Evolutionary conservation across 2,329 filamentous ascomycete species (phyloP), one percentile per base, ranked within the genome.

Genomic region (Bimuria novae-zelandiae): DNA sequence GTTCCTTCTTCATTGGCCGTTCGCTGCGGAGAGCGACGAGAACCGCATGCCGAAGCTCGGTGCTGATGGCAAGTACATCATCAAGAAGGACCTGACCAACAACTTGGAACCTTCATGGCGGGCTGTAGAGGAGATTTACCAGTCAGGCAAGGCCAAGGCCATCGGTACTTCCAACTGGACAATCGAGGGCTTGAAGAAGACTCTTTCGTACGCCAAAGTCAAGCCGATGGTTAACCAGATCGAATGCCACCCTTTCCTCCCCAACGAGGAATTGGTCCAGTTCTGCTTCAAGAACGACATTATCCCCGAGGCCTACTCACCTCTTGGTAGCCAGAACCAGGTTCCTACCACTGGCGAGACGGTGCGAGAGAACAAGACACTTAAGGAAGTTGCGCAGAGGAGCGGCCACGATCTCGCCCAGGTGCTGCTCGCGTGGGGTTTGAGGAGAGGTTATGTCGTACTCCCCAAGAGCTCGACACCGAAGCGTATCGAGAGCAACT

Each of bases 341-440:
- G 83, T 88, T 17, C 85, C 85, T 48, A 83, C 73, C 55, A 88
- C 85, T 7, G 87, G 87, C 60, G 87, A 89, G 78, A 86, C 82
- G 63, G 85, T 86, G 14, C 78, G 84, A 41, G 87, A 87, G 37
- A 89, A 95, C 60, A 77, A 82, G 52, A 83, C 82, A 17, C 77
- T 94, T 47, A 83, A 84, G 61, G 80, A 80, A 19, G 75, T 95
- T 47, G 86, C 87, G 1, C 77, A 87, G 66, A 91, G 90, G 76
- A 85, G 94, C 70, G 81, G 80, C 57, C 90, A 89, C 77, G 84
- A 85, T 8, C 85, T 89, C 54, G 88, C 89, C 1, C 92, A 96
- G 79, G 78, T 96, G n/a, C 72, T 96, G 68, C 76, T 96, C 45
- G 83, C 91, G 51, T 96, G 91, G 84, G 89, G 89, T 59, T 73